Conservation (phyloP, 805 yeast species). For the Pichia deserticola region DNA sequence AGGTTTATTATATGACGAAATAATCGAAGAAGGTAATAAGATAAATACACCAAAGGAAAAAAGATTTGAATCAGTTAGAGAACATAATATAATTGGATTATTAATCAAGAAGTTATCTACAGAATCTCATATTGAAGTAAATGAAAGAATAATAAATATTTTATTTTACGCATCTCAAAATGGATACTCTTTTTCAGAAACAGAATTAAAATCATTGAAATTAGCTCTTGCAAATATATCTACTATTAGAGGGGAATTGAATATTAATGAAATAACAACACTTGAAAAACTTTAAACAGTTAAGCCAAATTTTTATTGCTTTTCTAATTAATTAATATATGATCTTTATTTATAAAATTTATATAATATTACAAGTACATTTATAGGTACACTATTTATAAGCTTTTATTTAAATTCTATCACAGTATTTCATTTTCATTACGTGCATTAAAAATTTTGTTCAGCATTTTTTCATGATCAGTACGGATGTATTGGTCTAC, state of each 20-base stretch:
- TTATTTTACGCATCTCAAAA: conserved; percentile 38
- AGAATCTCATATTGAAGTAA: conserved; percentile 37
- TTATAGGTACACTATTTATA: neutral
- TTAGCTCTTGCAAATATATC: conserved; percentile 20
- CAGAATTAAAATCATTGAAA: conserved; percentile 23
- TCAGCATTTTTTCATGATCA: conserved; percentile 42
- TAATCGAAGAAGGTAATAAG: conserved; percentile 26
- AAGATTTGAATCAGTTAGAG: conserved; percentile 32
- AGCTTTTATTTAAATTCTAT: neutral
- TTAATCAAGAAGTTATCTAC: conserved; percentile 27
- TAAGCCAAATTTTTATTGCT: too few species aligned
- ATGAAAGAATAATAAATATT: conserved; percentile 51
- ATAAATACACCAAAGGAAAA: neutral
- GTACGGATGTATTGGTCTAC: conserved; percentile 29
- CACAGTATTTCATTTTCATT: conserved; percentile 28
- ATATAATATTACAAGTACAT: neutral
- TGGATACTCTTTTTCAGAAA: conserved; percentile 36
- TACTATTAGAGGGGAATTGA: conserved; percentile 30
- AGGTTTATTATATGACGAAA: conserved; percentile 51
- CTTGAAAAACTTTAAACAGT: conserved; percentile 23
- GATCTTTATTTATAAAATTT: neutral
- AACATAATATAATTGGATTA: conserved; percentile 28
- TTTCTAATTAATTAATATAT: neutral
- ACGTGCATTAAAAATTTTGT: conserved; percentile 38
- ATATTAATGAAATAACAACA: conserved; percentile 41